Evolutionary conservation across 108 stramenopile genomes (phyloP), one percentile per base, ranked within the genome.

Genomic region (Epithemia pelagica): DNA sequence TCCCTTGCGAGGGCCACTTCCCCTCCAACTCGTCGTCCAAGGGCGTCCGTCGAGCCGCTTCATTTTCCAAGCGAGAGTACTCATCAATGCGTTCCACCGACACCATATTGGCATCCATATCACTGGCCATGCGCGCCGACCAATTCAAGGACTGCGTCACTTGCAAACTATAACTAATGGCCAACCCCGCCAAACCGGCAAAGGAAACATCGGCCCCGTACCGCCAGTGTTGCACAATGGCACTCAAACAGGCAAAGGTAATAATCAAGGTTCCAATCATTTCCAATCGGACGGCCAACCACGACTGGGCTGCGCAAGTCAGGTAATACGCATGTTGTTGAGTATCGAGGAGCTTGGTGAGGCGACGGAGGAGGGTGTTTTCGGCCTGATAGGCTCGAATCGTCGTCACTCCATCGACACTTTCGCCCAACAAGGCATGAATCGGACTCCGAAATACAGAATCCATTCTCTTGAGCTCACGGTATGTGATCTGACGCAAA

Each of bases 251-350:
- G 3, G 92, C 82, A 25, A 71, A 67, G 51, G 65, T 65, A 30
- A 87, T 81, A 54, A 96, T 87, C 52, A 82, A 8, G 1, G 91
- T 88, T 24, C 97, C 96, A 60, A 95, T 74, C 52, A 89, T 54
- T 61, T 97, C 92, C 7, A 97, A 77, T 2, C 99, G 79, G 10
- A 98, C 88, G 28, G 95, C 96, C 28, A 99, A 80, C 98, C 98
- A 99, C 69, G 91, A 95, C 69, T 95, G 94, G 1, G 96, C 88
- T 18, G 88, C 66, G 54, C 86, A 87, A 21, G 85, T 89, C 1
- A 92, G 69, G 62, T 73, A 91, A 74, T 95, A 96, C 8, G 95
- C 96, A 58, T 79, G 83, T 65, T 93, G 92, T 60, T 97, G 88
- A 2, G 63, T 52, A 64, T 95, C 75, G 7, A 92, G 57, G 77